Conservation (phyloP, 1,139 yeast genomes). For the Diutina sp. region DNA sequence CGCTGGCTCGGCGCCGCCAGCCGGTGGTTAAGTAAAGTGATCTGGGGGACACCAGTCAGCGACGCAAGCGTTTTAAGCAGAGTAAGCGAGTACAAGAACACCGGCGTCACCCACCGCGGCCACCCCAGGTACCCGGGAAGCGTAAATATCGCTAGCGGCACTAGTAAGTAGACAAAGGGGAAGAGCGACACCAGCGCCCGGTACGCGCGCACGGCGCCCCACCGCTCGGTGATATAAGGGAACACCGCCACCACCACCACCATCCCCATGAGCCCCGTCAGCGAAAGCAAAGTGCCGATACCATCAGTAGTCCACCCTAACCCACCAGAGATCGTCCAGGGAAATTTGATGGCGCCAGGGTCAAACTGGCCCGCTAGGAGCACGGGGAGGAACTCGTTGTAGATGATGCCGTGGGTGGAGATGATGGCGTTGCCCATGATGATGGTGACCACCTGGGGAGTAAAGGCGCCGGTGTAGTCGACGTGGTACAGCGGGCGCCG, state of each 20-base stretch:
- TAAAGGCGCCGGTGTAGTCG: conserved; percentile 6
- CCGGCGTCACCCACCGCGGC: conserved; percentile 7
- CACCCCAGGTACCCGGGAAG: conserved; percentile 6
- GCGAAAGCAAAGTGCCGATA: conserved; percentile 9
- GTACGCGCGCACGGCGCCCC: conserved; percentile 8
- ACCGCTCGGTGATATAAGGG: conserved; percentile 7
- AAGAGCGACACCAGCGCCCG: conserved; percentile 7
- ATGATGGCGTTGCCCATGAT: conserved; percentile 29
- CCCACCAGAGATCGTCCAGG: conserved; percentile 16
- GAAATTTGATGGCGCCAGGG: conserved; percentile 22
- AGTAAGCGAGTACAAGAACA: conserved; percentile 9
- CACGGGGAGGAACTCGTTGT: conserved; percentile 47
- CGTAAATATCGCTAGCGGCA: conserved; percentile 8
- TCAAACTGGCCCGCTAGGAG: conserved; percentile 38
- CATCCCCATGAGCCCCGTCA: conserved; percentile 9
- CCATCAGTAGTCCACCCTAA: conserved; percentile 9
- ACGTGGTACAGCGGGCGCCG: conserved; percentile 3
- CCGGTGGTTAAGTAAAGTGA: conserved; percentile 12
- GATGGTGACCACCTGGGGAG: conserved; percentile 26
- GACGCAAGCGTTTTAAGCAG: conserved; percentile 8
- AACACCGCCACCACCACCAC: conserved; percentile 7
- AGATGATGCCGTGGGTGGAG: conserved; percentile 40
- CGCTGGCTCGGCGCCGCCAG: conserved; percentile 13
- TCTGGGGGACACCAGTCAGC: conserved; percentile 10
- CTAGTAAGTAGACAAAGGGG: conserved; percentile 7